Evolutionary conservation across 2,329 filamentous ascomycete species (phyloP), one percentile per base, ranked within the genome.

Genomic region (Cladosporium colombiae): DNA sequence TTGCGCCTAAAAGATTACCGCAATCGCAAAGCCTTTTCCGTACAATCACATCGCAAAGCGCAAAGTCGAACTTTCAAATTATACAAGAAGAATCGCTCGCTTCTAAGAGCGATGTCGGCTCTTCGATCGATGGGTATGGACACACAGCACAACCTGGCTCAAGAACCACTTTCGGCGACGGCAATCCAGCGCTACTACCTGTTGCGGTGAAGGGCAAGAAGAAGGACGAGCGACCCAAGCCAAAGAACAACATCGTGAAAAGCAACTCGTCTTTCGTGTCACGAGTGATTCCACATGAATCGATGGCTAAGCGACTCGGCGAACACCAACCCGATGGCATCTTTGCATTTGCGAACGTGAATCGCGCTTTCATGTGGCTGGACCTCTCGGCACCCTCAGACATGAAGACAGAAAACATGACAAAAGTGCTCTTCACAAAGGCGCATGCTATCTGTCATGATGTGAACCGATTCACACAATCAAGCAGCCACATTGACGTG

Each of bases 221-320:
- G 68, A 81, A 81, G 11, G 76, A 82, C 27, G 97, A 97, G 83
- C 86, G 88, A 76, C 87, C 89, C 74, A 99, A 99, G 78, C 95
- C 95, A 2, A 99, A 98, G 84, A 98, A 94, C 79, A 98, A 96
- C 78, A 95, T 99, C 78, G 89, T 94, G 62, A 99, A 99, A 83
- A 98, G 93, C 81, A 98, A 97, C 78, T 99, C 95, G 11, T 97
- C 94, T 0, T 99, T 97, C 75, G 95, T 99, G 33, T 97, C 94
- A n/a, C 84, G 95, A 64, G 94, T 97, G 35, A 97, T 98, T 69
- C 89, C 93, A 18, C 91, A 97, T 74, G 95, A 99, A 73, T 84
- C 85, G 5, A 79, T 96, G 64, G 84, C 86, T 25, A 96, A 95
- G 79, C 89, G 91, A 69, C 79, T 98, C 68, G 86, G 87, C 58